phyloP scores from a whole-genome alignment of 768 basidiomycete genomes.

The Leccinum variicolor region DNA sequence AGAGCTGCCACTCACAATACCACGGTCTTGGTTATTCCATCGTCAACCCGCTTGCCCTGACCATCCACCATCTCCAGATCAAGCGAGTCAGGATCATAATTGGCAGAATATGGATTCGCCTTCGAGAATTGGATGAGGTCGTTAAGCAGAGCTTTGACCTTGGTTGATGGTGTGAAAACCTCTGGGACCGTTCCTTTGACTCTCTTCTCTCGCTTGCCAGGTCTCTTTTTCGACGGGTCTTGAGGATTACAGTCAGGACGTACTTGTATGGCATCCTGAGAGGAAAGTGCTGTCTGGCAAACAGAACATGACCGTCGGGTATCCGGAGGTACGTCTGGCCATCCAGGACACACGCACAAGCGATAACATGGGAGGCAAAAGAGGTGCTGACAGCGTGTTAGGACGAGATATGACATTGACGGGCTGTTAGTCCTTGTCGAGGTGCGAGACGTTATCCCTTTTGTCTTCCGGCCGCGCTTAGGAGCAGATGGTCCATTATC shows the following conservation, averaged over 20 bases:
- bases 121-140: slow-evolving; percentile 82
- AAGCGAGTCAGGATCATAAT: slow-evolving; percentile 74
- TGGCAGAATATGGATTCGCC: slow-evolving; percentile 80
- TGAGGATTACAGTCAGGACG: slow-evolving; percentile 52
- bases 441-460: slow-evolving; percentile 55
- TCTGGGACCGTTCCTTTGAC: slow-evolving; percentile 51
- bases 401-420: slow-evolving; percentile 54
- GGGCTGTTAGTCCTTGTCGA: slow-evolving; percentile 78
- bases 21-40: slow-evolving; percentile 80
- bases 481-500: slow-evolving; percentile 52
- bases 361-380: slow-evolving; percentile 89
- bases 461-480: slow-evolving; percentile 54
- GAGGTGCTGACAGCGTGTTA: slow-evolving; percentile 93
- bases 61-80: slow-evolving; percentile 78
- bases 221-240: slow-evolving; percentile 56
- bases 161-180: slow-evolving; percentile 77
- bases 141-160: slow-evolving; percentile 76
- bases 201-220: slow-evolving; percentile 62
- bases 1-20: slow-evolving; percentile 73
- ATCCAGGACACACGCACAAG: slow-evolving; percentile 70
- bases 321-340: slow-evolving; percentile 67
- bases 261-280: slow-evolving; percentile 81
- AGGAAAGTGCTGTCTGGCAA: slow-evolving; percentile 67
- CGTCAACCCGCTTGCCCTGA: slow-evolving; percentile 66
- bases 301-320: slow-evolving; percentile 66